Evolutionary conservation across 2,329 filamentous ascomycete genomes (phyloP).

Genomic region (Exophiala xenobiotica): DNA sequence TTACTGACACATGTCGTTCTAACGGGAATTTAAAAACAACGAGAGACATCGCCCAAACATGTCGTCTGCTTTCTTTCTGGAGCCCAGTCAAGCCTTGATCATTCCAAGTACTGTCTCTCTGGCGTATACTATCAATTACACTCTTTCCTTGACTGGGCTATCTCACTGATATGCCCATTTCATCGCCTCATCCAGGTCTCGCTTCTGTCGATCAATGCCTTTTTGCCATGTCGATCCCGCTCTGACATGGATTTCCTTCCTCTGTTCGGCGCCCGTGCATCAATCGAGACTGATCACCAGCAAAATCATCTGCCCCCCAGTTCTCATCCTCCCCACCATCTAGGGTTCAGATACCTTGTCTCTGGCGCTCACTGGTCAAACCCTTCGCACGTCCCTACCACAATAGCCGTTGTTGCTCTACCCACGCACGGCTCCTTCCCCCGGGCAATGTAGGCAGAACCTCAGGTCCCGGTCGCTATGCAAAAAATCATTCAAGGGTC

Average conservation of each 20-base stretch:
- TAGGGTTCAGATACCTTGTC: not conserved
- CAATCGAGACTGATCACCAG: not conserved
- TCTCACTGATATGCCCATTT: not conserved
- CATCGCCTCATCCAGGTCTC: conserved; percentile 8
- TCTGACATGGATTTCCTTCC: not conserved
- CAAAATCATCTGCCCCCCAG: not conserved
- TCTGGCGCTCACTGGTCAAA: not conserved
- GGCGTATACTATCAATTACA: not conserved
- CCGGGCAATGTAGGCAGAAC: no score
- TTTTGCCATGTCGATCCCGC: not conserved
- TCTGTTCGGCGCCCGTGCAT: not conserved
- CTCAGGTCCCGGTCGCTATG: conserved; percentile 6
- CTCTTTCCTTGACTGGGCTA: not conserved
- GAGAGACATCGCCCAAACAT: no score
- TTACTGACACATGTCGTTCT: no score
- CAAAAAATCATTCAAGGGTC: not conserved
- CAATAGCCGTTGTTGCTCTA: no score
- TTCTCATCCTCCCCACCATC: not conserved
- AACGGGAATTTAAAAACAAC: no score
- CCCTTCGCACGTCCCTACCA: not conserved
- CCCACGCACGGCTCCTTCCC: no score
- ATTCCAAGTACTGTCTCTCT: not conserved
- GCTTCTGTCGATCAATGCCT: conserved; percentile 14
- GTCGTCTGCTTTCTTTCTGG: no score
- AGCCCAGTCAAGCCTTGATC: no score